Conservation (phyloP, 1,139 yeast species). For the Geotrichum klebahnii region DNA sequence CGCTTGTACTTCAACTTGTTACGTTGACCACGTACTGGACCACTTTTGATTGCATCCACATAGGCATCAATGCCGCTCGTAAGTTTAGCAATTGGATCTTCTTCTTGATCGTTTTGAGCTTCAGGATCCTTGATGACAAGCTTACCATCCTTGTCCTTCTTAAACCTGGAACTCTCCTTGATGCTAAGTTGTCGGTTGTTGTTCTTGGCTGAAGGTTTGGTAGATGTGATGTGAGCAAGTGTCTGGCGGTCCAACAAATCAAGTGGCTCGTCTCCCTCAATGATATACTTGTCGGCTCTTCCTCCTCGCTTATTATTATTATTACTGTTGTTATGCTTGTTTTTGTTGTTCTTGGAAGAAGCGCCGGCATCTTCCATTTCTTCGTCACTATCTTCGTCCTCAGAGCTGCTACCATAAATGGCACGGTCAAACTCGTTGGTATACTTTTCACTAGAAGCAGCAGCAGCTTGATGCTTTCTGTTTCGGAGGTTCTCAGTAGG, state of each 20-base stretch:
- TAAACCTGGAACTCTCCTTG: conserved; percentile 45
- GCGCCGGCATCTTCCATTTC: conserved; percentile 36
- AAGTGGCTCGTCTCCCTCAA: conserved; percentile 80
- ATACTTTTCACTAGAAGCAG: conserved; percentile 40
- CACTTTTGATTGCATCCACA: conserved; percentile 86
- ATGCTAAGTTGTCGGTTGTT: conserved; percentile 41
- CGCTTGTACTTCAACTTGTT: conserved; percentile 81
- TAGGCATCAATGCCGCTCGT: conserved; percentile 80
- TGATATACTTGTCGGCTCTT: conserved; percentile 51
- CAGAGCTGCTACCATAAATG: conserved; percentile 45
- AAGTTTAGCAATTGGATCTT: conserved; percentile 53
- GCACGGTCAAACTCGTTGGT: conserved; percentile 88
- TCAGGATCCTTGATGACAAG: conserved; percentile 39
- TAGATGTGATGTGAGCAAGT: conserved; percentile 79
- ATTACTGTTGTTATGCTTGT: conserved; percentile 22
- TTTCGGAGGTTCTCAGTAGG: conserved; percentile 21
- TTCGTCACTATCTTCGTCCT: conserved; percentile 40
- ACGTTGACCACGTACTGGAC: conserved; percentile 89
- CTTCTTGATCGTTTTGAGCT: conserved; percentile 33
- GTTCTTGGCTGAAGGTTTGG: conserved; percentile 55
- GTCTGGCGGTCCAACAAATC: conserved; percentile 84
- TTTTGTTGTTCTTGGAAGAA: conserved; percentile 40
- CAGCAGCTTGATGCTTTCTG: conserved; percentile 19
- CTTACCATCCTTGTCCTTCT: conserved; percentile 46
- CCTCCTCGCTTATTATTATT: conserved; percentile 27